Conservation (phyloP, 2,329 filamentous ascomycete species). For the Lachnellula hyalina region DNA sequence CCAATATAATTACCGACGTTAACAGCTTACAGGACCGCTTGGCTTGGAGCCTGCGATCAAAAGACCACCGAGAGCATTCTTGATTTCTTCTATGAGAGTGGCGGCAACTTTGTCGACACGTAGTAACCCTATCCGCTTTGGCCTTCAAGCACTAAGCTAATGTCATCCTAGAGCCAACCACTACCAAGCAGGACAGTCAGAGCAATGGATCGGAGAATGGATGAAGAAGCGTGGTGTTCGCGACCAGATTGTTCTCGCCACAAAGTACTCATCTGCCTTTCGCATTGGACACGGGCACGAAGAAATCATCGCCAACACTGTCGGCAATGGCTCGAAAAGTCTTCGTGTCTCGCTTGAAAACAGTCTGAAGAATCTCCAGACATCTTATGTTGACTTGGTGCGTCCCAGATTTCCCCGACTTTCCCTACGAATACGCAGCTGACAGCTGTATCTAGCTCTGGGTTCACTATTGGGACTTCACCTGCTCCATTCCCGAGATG, state of each 20-base stretch:
- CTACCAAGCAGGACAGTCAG: slow-evolving; percentile 54
- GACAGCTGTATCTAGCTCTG: slow-evolving; percentile 21
- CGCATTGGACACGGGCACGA: not conserved
- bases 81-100: slow-evolving; percentile 47
- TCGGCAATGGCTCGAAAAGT: slow-evolving; percentile 16
- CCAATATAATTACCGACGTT: no score
- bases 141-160: no score
- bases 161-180: slow-evolving; percentile 36
- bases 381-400: slow-evolving; percentile 59
- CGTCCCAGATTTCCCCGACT: no score
- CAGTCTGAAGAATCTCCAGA: slow-evolving; percentile 51
- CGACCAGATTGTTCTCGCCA: slow-evolving; percentile 46
- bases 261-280: slow-evolving; percentile 44
- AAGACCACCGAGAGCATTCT: slow-evolving; percentile 47
- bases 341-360: slow-evolving; percentile 9
- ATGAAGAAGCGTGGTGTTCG: slow-evolving; percentile 44
- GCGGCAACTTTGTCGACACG: slow-evolving; percentile 65
- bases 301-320: slow-evolving; percentile 9
- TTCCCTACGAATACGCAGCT: no score
- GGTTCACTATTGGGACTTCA: slow-evolving; percentile 42
- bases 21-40: slow-evolving; percentile 35
- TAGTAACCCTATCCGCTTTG: no score
- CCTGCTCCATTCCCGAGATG: slow-evolving; percentile 54
- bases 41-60: slow-evolving; percentile 52
- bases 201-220: slow-evolving; percentile 54